Percentiles rank a stretch among this genome's conserved stretches.
These are phyloP conservation scores for Tetrahymena malaccensis DNA, from an alignment of 73 alveolate genomes.

Conservation along the genomic window DNA sequence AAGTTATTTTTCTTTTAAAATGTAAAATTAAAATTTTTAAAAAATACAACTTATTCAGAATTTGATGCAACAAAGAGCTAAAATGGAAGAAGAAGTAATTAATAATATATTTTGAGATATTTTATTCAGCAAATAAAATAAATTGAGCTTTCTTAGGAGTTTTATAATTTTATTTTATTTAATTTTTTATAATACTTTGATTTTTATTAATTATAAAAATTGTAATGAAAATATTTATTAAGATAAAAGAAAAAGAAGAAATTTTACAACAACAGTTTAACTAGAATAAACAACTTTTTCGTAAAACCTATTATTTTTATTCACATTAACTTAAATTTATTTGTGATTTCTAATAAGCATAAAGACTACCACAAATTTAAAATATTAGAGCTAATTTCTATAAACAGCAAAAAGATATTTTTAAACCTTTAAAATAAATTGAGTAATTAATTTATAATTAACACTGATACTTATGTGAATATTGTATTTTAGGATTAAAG, in stretches of 20 bases:
- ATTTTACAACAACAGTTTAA: not conserved
- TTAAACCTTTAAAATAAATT: not conserved
- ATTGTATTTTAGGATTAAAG: not conserved
- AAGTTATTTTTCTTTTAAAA: not conserved
- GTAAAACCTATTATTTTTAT: not conserved
- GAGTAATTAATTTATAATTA: not conserved
- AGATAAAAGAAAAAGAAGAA: not conserved
- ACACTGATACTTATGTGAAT: not conserved
- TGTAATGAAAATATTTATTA: no score
- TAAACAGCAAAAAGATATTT: not conserved
- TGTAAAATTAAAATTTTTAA: not conserved
- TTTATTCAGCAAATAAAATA: no score
- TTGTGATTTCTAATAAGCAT: not conserved
- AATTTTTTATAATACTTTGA: not conserved
- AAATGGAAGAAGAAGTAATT: not conserved
- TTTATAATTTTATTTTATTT: not conserved
- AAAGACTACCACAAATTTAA: not conserved
- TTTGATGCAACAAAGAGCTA: not conserved
- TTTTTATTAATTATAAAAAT: not conserved
- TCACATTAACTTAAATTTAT: not conserved
- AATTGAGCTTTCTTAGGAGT: no score
- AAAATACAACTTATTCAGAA: not conserved
- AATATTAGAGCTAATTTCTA: not conserved
- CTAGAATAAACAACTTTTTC: not conserved
- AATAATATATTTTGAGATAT: no score